Conservation (phyloP, 1,284 basidiomycete species). For the Thecaphora frezii region DNA sequence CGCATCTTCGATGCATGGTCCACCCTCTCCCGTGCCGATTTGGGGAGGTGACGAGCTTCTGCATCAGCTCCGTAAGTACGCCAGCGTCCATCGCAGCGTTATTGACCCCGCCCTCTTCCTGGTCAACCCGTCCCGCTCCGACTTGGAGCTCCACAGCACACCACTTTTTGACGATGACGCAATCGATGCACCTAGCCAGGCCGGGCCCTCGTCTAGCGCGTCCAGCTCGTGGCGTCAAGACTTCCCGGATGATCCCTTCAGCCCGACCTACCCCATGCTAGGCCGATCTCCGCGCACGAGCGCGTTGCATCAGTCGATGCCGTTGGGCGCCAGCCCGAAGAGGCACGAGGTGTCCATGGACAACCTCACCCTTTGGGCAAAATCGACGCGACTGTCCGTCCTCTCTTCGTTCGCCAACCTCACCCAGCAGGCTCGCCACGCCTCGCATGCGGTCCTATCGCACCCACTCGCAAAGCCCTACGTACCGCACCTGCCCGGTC, state of each 20-base stretch:
- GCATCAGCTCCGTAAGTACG: constrained; percentile 62
- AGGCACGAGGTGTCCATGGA: constrained; percentile 32
- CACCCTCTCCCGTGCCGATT: constrained; percentile 39
- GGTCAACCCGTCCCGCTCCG: constrained; percentile 83
- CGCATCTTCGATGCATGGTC: constrained; percentile 3
- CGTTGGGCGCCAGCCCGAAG: constrained; percentile 4
- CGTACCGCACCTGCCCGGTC: constrained; percentile 35
- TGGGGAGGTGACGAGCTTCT: constrained; percentile 68
- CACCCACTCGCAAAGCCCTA: constrained; percentile 45
- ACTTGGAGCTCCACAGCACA: constrained; percentile 77
- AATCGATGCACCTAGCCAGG: constrained; percentile 23
- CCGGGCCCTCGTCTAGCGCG: not conserved
- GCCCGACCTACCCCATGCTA: constrained; percentile 4
- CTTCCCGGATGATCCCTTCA: constrained; percentile 34
- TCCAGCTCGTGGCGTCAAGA: constrained; percentile 12
- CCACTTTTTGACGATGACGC: constrained; percentile 59
- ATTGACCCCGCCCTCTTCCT: constrained; percentile 81
- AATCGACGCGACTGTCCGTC: constrained; percentile 49
- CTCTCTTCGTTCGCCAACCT: constrained; percentile 51
- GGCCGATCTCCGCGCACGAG: constrained; percentile 5
- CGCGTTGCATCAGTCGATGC: constrained; percentile 31
- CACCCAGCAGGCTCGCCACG: constrained; percentile 50
- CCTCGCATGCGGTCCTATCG: constrained; percentile 41
- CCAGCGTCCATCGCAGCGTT: constrained; percentile 75
- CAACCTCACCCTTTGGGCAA: constrained; percentile 45